Base-by-base conservation (phyloP, 257 asterid species). In the Solanum rostratum region DNA sequence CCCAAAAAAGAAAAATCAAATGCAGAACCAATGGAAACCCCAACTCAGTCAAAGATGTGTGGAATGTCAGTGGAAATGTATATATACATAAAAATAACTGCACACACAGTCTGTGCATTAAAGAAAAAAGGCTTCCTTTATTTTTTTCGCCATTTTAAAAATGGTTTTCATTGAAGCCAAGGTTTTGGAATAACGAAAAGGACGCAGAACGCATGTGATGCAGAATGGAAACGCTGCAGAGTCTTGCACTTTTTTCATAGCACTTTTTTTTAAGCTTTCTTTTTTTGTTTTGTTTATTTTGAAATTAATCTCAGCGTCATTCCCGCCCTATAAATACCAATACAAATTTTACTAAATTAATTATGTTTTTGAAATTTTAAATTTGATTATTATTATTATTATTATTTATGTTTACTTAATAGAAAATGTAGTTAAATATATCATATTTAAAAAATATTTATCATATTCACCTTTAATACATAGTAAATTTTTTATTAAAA, bases 151-250 rank as follows among this genome's bases (percentile, higher is more conserved):
- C 54, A 15, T 74, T 74, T 74, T 74, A 1, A 6, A 43, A 45
- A 22, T 45, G 59, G 39, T 0, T 73, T 69, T 37, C 41, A 19
- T 73, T 73, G 59, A 45, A 73, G 43, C 24, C 12, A 46, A 74
- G 55, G 54, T 27, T 76, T 76, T 76, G 10, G 82, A 76, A 50
- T 76, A 76, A 19, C 62, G 82, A 49, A 76, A 76, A 50, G 82
- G 82, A 76, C 82, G 45, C 62, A 46, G 83, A 79, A 88, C 85
- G 92, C 95, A 89, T 89, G 95, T 92, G 95, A 87, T 49, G 85
- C 79, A 76, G 90, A 91, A 87, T 69, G 83, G 74, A 45, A 43
- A 71, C 80, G 62, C 85, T 20, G 81, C 90, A 79, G 53, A 79
- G 33, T 39, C 9, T 22, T 66, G 53, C 81, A 74, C 63, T 29